Base-by-base conservation (phyloP, 345 rosid genomes). In the Erucastrum elatum region DNA sequence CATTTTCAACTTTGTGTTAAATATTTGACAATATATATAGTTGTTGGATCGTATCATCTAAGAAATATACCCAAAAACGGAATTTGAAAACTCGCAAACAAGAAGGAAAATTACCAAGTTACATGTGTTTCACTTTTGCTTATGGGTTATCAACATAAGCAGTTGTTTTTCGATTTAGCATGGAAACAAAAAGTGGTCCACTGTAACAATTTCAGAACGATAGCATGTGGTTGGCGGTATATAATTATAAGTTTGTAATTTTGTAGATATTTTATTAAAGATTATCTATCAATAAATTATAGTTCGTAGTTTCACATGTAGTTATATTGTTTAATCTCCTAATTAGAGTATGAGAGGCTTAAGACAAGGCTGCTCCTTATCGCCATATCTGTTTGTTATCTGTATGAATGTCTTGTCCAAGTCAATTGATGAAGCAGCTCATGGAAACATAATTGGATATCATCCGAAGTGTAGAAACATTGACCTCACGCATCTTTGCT, bases 151-250 rank as follows among this genome's bases (percentile, higher is more conserved):
- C 34, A 53, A 56, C 51, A 12, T 6, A 71, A 37, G 27, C 9
- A 26, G 11, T 13, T 3, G 21, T 1, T 27, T 33, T 1, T 41
- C 12, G 1, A 13, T 49, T 13, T 35, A 26, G 49, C 41, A 75
- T 29, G 62, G 56, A 58, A 39, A 75, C 17, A 34, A 67, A 75
- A 75, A 8, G 73, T 75, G 73, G 73, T 75, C 73, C 73, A 58
- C 7, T 56, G 72, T 66, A 55, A 56, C 5, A 1, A 2, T 27
- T 25, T 37, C 68, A 75, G 35, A 34, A 65, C 11, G 31, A 21
- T 33, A 21, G n/a, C 62, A 67, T 41, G 66, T 75, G 34, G 65
- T 67, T 58, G 79, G 66, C 67, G 60, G 25, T 66, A 21, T 21
- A 25, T 9, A 66, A 46, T 21, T 21, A 21, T 4, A 44, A 16